Base-by-base conservation (phyloP, 345 rosid genomes). In the Salix caprea region DNA sequence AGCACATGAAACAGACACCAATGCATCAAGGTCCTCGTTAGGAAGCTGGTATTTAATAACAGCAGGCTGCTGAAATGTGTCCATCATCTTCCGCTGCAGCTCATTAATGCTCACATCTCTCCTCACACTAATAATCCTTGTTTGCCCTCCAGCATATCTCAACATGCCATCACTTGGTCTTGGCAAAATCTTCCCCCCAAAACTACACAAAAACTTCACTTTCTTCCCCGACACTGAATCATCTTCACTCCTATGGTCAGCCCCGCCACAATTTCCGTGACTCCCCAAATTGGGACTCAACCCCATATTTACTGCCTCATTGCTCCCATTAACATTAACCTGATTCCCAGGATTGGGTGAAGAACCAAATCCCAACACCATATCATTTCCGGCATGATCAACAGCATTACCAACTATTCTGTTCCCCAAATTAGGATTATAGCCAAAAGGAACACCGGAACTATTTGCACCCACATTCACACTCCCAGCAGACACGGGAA, bases 1-100 rank as follows among this genome's bases (percentile, higher is more conserved):
- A 11, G 88, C 81, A 71, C 91, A 89, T 14, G 92, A 87, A 80
- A 92, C 88, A 2, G 97, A 90, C 34, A 92, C 90, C 81, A 92
- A 82, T 10, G 97, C 90, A 82, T 92, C 97, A 80, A 92, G 90
- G 79, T 92, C 97, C 87, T 92, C 97, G 70, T 88, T 90, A 48
- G 94, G 97, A 69, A 90, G 92, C 87, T 92, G 97, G 80, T 88
- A 90, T 84, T 90, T 92, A 36, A 90, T 84, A 80, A 85, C 85
- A 54, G 82, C 90, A 37, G 87, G 86, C 73, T 88, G 90, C 44
- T 88, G 91, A 69, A 78, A 90, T 42, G 80, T 71, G 48, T 85
- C 89, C 40, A 72, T 34, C 94, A 92, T 86, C 86, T 86, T 92
- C 74, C 82, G 89, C 75, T 77, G 69, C 46, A 92, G 79, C 73